A percentile compares a stretch with the other conserved stretches of the same genome.
These are phyloP conservation scores for Auricularia cornea DNA, from an alignment of 768 basidiomycete genomes.

Conservation along the genomic window DNA sequence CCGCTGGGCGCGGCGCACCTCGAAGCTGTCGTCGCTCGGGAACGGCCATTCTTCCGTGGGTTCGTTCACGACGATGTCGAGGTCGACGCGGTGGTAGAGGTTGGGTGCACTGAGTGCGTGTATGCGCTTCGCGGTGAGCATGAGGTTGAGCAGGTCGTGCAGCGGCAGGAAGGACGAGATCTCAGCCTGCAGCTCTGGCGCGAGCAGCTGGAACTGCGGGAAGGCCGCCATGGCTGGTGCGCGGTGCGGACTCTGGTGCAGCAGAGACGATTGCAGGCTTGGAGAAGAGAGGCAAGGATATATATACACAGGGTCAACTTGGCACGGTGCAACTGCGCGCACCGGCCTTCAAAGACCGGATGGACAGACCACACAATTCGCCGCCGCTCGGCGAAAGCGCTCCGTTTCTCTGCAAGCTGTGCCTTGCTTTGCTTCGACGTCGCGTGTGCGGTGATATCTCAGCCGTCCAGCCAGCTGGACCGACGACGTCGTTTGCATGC, in stretches of 20 bases:
- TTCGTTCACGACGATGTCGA: background rate
- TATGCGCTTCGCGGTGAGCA: background rate
- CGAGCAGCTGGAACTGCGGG: background rate
- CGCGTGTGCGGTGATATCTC: too few relatives aligned
- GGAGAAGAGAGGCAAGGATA: background rate
- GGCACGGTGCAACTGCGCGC: background rate
- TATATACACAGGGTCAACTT: background rate
- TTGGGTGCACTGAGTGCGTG: background rate
- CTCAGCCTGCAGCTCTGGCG: constrained; percentile 1
- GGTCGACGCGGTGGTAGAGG: background rate
- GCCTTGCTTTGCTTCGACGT: background rate
- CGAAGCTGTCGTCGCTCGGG: background rate
- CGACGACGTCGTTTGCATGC: too few relatives aligned
- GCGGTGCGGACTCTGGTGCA: background rate
- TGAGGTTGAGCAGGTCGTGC: background rate
- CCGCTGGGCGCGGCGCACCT: background rate
- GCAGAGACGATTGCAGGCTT: background rate
- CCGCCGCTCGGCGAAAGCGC: background rate
- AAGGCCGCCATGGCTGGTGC: background rate
- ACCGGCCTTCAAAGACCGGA: background rate
- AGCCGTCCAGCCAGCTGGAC: too few relatives aligned
- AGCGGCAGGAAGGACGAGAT: background rate
- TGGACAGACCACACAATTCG: background rate
- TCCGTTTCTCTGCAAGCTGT: background rate
- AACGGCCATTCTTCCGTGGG: background rate